Evolutionary conservation across 2,329 filamentous ascomycete genomes (phyloP).

Genomic region (Pseudomassariella vexata): DNA sequence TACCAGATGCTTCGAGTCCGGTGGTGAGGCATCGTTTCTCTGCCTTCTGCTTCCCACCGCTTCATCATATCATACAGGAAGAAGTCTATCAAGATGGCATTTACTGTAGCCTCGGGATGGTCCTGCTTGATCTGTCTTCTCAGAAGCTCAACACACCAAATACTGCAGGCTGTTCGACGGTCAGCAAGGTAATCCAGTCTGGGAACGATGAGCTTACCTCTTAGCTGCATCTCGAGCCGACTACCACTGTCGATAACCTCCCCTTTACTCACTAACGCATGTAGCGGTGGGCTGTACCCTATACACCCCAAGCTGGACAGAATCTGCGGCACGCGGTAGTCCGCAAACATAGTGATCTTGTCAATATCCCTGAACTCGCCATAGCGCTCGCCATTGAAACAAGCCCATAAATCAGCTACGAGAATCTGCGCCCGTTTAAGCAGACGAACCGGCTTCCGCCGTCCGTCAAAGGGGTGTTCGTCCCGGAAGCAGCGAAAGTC

Average conservation of each 20-base stretch:
- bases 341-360: constrained; percentile 97
- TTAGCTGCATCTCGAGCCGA: constrained; percentile 78
- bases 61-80: constrained; percentile 96
- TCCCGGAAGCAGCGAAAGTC: constrained; percentile 86
- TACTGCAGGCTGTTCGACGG: constrained; percentile 63
- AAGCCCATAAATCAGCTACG: constrained; percentile 94
- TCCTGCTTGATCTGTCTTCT: constrained; percentile 68
- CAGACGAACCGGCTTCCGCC: constrained; percentile 65
- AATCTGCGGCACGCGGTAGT: constrained; percentile 95
- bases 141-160: constrained; percentile 93
- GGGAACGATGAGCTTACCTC: constrained; percentile 49
- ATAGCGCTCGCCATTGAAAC: constrained; percentile 75
- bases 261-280: constrained; percentile 60
- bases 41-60: constrained; percentile 61
- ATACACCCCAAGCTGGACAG: constrained; percentile 77
- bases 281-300: constrained; percentile 75
- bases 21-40: constrained; percentile 71
- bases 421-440: constrained; percentile 95
- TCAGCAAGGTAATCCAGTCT: constrained; percentile 4
- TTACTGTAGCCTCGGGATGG: constrained; percentile 67
- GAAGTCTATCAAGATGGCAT: constrained; percentile 94
- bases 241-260: constrained; percentile 65
- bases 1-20: constrained; percentile 95
- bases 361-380: constrained; percentile 87
- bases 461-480: constrained; percentile 67